phyloP scores from a whole-genome alignment of 2,329 filamentous ascomycete genomes.

The Sporothrix luriei region DNA sequence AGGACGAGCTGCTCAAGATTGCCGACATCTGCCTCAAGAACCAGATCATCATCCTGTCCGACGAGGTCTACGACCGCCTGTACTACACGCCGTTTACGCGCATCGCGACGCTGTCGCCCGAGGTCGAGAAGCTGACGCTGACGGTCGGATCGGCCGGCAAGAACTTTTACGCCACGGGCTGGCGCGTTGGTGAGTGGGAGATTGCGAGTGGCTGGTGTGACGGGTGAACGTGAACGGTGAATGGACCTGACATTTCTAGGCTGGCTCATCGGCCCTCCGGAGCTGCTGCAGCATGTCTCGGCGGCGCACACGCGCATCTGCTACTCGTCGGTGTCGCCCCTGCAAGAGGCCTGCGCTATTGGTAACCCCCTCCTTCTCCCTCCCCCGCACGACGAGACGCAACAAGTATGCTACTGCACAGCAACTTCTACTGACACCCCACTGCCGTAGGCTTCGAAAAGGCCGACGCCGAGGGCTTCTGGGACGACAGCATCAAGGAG shows the following conservation, averaged over 20 bases:
- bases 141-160: slow-evolving; percentile 97
- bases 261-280: slow-evolving; percentile 86
- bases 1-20: slow-evolving; percentile 78
- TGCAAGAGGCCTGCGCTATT: slow-evolving; percentile 92
- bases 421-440: not conserved
- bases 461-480: slow-evolving; percentile 83
- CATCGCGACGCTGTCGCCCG: slow-evolving; percentile 85
- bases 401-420: too few relatives aligned
- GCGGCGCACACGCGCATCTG: slow-evolving; percentile 95
- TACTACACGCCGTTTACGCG: slow-evolving; percentile 95
- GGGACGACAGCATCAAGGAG: slow-evolving; percentile 77
- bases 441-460: slow-evolving; percentile 71
- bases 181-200: slow-evolving; percentile 68
- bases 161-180: slow-evolving; percentile 97
- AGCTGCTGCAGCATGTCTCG: slow-evolving; percentile 87
- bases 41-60: slow-evolving; percentile 88
- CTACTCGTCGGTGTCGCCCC: slow-evolving; percentile 87
- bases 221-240: not conserved
- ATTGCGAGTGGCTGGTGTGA: not conserved
- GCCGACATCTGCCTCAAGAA: slow-evolving; percentile 89
- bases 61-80: slow-evolving; percentile 92
- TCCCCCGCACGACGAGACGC: too few relatives aligned
- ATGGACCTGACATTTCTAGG: slow-evolving; percentile 48
- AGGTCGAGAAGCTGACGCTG: slow-evolving; percentile 82
- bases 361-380: slow-evolving; percentile 47